Conservation (phyloP, 176 grass and related monocot species). For the Carex cristatella region DNA sequence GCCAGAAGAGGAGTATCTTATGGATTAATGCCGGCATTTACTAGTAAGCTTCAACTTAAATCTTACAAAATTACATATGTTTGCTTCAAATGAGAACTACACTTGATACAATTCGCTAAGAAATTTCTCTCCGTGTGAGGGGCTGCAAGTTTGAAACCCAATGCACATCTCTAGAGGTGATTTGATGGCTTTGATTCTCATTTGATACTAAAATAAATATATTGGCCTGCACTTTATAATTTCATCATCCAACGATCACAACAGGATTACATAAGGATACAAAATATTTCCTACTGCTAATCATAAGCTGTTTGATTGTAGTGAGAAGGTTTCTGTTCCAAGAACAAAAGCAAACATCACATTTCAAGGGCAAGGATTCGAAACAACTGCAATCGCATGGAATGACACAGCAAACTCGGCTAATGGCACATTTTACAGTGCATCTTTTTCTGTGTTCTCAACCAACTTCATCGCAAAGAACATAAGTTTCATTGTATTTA, state of each 20-base stretch:
- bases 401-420: constrained; percentile 83
- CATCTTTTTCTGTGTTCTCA: constrained; percentile 45
- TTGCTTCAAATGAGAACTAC: neutral
- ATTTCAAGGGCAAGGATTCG: constrained; percentile 80
- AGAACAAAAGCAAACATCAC: constrained; percentile 70
- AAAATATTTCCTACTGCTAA: neutral
- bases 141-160: neutral
- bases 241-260: neutral
- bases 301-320: constrained; percentile 29
- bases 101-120: neutral
- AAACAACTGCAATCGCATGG: constrained; percentile 61
- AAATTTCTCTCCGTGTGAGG: neutral
- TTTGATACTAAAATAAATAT: neutral
- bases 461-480: constrained; percentile 60
- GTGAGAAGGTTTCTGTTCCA: constrained; percentile 74
- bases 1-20: constrained; percentile 52
- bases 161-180: neutral
- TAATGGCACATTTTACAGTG: constrained; percentile 70
- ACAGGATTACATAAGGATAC: neutral
- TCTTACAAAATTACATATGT: neutral
- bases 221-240: neutral
- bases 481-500: constrained; percentile 78
- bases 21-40: constrained; percentile 92
- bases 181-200: neutral
- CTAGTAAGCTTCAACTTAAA: constrained; percentile 40